These are phyloP conservation scores for Kazachstania sp. DNA, from an alignment of 1,139 yeast species.

Conservation along the genomic window DNA sequence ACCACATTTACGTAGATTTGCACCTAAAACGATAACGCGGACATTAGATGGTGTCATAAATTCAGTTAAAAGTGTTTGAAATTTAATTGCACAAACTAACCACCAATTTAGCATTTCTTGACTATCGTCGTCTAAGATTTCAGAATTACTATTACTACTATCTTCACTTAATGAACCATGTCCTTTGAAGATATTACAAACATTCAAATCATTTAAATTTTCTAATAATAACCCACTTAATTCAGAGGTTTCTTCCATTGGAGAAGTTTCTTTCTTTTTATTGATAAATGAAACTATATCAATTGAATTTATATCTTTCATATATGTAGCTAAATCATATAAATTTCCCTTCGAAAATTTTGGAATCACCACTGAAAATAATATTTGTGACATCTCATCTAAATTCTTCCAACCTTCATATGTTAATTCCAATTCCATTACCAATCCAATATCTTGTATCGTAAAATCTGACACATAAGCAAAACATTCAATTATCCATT, in stretches of 20 bases:
- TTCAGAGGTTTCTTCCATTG: slow-evolving; percentile 41
- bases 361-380: slow-evolving; percentile 29
- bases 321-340: slow-evolving; percentile 31
- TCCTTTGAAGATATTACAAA: slow-evolving; percentile 38
- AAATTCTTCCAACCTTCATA: slow-evolving; percentile 34
- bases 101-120: slow-evolving; percentile 33
- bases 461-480: slow-evolving; percentile 38
- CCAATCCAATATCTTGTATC: slow-evolving; percentile 31
- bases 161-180: slow-evolving; percentile 30
- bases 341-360: slow-evolving; percentile 17
- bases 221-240: slow-evolving; percentile 33
- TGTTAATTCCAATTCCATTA: slow-evolving; percentile 43
- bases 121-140: slow-evolving; percentile 27
- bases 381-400: slow-evolving; percentile 25
- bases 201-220: slow-evolving; percentile 27
- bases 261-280: slow-evolving; percentile 30
- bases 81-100: slow-evolving; percentile 33
- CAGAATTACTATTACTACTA: slow-evolving; percentile 15
- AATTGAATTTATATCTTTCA: slow-evolving; percentile 40
- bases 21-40: slow-evolving; percentile 31
- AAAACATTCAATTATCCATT: slow-evolving; percentile 32
- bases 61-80: slow-evolving; percentile 29
- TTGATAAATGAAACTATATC: slow-evolving; percentile 40
- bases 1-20: slow-evolving; percentile 8
- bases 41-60: slow-evolving; percentile 30